phyloP scores from a whole-genome alignment of 805 yeast genomes.

The Barnettozyma botsteinii region DNA sequence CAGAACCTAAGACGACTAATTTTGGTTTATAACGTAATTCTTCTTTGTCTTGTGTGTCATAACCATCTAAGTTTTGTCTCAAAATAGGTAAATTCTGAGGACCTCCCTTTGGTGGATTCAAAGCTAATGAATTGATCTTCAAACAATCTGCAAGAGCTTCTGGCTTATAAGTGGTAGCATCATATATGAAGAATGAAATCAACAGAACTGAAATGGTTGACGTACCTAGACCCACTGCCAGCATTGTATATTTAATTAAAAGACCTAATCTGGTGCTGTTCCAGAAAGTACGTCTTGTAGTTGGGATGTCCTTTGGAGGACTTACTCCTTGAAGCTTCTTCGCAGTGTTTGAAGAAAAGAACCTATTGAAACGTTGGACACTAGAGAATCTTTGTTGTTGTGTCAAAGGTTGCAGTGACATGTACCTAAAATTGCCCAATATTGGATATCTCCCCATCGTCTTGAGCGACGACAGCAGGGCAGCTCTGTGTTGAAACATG shows the following conservation, averaged over 20 bases:
- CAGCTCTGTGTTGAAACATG: too few species aligned
- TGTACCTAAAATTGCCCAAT: too few species aligned
- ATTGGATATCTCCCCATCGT: too few species aligned
- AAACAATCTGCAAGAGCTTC: slow-evolving; percentile 37
- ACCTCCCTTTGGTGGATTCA: slow-evolving; percentile 56
- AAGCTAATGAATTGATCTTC: slow-evolving; percentile 45
- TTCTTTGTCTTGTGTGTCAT: slow-evolving; percentile 45
- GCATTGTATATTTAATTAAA: slow-evolving; percentile 28
- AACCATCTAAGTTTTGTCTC: slow-evolving; percentile 49
- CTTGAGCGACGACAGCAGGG: too few species aligned
- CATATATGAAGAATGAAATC: slow-evolving; percentile 54
- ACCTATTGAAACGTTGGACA: too few species aligned
- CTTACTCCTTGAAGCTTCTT: not conserved
- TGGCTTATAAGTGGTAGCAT: slow-evolving; percentile 55
- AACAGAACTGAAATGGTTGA: slow-evolving; percentile 37
- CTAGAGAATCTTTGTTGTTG: too few species aligned
- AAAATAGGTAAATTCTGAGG: slow-evolving; percentile 66
- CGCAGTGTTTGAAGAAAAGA: slow-evolving; percentile 4
- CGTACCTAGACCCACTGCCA: slow-evolving; percentile 39
- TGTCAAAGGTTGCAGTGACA: too few species aligned
- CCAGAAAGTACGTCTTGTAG: slow-evolving; percentile 19
- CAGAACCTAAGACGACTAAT: slow-evolving; percentile 59
- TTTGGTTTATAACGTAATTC: slow-evolving; percentile 44
- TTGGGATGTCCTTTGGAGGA: slow-evolving; percentile 22
- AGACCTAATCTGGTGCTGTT: slow-evolving; percentile 28